A percentile compares a stretch with the other conserved stretches of the same genome.
Conservation (phyloP, 1,284 basidiomycete genomes). For the Ustilago shanxiensis region DNA sequence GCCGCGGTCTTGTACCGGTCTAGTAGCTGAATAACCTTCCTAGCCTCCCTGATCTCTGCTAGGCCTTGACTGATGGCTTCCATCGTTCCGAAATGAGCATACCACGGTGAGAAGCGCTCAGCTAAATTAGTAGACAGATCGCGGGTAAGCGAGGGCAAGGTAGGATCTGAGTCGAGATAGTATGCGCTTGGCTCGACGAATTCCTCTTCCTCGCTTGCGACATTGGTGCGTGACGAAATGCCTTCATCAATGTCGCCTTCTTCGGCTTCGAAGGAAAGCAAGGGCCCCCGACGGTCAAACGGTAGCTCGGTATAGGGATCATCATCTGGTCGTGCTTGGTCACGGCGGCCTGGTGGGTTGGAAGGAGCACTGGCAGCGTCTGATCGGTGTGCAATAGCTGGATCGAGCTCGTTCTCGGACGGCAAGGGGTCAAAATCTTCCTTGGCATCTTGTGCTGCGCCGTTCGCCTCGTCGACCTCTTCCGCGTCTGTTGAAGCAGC, state of each 20-base stretch:
- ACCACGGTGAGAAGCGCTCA: constrained; percentile 40
- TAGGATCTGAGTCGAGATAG: constrained; percentile 14
- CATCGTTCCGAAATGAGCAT: constrained; percentile 49
- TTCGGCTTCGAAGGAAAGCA: not conserved
- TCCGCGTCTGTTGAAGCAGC: not conserved
- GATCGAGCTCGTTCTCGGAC: constrained; percentile 11
- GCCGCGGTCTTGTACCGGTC: constrained; percentile 29
- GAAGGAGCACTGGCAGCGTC: constrained; percentile 27
- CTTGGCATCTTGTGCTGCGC: not conserved
- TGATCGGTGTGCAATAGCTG: constrained; percentile 15
- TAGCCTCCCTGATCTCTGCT: constrained; percentile 13
- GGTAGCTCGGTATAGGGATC: constrained; percentile 37
- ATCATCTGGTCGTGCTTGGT: constrained; percentile 30
- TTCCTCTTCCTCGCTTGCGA: not conserved
- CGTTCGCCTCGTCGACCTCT: constrained; percentile 1
- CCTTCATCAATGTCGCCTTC: not conserved
- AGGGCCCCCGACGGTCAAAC: constrained; percentile 18
- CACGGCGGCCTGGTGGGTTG: constrained; percentile 29
- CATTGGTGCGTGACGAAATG: too few species aligned
- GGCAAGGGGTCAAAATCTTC: constrained; percentile 32
- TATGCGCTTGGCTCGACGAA: constrained; percentile 25
- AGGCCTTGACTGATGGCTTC: constrained; percentile 40
- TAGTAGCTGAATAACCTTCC: constrained; percentile 18
- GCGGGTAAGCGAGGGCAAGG: constrained; percentile 7
- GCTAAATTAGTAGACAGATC: constrained; percentile 6